Evolutionary conservation across 2,329 filamentous ascomycete species (phyloP).

Genomic region (Ophiocordyceps camponoti-floridani): DNA sequence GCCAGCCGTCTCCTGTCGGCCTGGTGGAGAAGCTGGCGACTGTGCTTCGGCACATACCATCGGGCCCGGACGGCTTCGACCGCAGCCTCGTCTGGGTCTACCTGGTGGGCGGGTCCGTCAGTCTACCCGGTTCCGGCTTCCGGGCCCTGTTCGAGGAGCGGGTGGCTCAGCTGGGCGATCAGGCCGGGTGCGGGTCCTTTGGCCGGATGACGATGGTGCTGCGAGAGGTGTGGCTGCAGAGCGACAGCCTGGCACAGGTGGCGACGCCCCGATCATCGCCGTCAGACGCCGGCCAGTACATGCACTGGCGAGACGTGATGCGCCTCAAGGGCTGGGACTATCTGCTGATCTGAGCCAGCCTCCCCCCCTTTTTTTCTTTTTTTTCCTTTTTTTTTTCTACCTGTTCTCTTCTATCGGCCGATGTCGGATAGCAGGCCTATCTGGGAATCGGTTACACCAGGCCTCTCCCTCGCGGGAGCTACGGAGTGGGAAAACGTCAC

Average conservation of each 20-base stretch:
- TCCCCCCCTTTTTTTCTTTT: not conserved
- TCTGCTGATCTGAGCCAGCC: conserved; percentile 70
- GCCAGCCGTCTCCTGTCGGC: conserved; percentile 53
- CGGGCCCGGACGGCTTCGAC: conserved; percentile 69
- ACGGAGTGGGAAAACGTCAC: no score
- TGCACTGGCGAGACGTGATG: conserved; percentile 95
- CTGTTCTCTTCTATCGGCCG: conserved; percentile 3
- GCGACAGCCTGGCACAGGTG: conserved; percentile 31
- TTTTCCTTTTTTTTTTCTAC: not conserved
- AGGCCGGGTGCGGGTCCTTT: conserved; percentile 68
- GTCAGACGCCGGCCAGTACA: conserved; percentile 36
- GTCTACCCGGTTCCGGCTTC: conserved; percentile 55
- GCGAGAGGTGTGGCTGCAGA: conserved; percentile 69
- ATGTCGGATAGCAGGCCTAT: no score
- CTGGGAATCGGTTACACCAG: no score
- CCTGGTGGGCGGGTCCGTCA: conserved; percentile 68
- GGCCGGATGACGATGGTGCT: conserved; percentile 66
- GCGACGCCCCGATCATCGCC: conserved; percentile 17
- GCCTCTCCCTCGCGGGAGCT: no score
- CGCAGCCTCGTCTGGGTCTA: conserved; percentile 87
- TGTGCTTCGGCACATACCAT: conserved; percentile 66
- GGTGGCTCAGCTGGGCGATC: conserved; percentile 54
- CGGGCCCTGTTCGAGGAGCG: conserved; percentile 63
- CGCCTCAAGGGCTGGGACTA: conserved; percentile 81
- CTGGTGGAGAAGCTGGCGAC: conserved; percentile 63